phyloP scores from a whole-genome alignment of 768 basidiomycete species.

The Amyloporia xantha region DNA sequence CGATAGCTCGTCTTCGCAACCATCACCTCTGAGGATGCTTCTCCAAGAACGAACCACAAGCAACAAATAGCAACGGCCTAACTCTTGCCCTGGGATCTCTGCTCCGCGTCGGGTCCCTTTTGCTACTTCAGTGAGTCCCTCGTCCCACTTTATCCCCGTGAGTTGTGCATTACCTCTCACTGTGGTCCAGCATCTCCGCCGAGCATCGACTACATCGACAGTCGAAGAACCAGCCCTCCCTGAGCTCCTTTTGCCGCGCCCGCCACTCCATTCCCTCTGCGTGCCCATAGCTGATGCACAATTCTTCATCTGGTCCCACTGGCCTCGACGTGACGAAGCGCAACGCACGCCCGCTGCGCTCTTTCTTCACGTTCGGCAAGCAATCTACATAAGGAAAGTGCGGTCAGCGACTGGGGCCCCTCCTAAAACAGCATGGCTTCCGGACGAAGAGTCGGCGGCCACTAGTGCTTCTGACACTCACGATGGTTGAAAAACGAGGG shows the following conservation, averaged over 20 bases:
- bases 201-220: conserved; percentile 44
- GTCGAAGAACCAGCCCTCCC: conserved; percentile 50
- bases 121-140: background rate
- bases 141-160: background rate
- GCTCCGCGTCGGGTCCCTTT: background rate
- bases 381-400: conserved; percentile 35
- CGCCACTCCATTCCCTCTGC: conserved; percentile 24
- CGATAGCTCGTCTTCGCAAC: background rate
- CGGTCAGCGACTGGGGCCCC: conserved; percentile 15
- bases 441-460: background rate
- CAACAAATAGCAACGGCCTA: background rate
- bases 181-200: conserved; percentile 9
- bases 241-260: conserved; percentile 35
- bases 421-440: conserved; percentile 9
- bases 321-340: conserved; percentile 40
- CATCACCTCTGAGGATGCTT: background rate
- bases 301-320: conserved; percentile 43
- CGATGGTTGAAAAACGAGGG: conserved; percentile 69
- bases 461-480: conserved; percentile 19
- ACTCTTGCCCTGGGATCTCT: background rate
- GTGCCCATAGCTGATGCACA: conserved; percentile 54
- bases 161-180: background rate
- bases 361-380: conserved; percentile 44
- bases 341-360: conserved; percentile 35
- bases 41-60: background rate